These are phyloP conservation scores for Aphanomyces invadans DNA, from an alignment of 352 stramenopile species.

Conservation along the genomic window DNA sequence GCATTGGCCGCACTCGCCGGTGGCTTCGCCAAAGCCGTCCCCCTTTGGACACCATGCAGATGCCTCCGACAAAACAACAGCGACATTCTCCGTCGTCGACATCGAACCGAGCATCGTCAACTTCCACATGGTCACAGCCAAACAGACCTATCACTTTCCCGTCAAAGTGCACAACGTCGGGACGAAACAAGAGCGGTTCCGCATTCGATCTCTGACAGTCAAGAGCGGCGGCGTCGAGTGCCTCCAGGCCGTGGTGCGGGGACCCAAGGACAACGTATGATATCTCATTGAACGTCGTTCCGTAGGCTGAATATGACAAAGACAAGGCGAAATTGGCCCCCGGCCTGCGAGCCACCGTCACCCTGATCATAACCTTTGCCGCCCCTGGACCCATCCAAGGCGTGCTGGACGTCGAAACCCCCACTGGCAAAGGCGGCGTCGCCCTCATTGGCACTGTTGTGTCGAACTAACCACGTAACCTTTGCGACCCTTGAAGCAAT, in stretches of 20 bases:
- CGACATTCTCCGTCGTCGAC: background rate
- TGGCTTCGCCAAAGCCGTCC: background rate
- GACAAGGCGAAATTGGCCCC: conserved; percentile 46
- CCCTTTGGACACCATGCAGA: too few species aligned
- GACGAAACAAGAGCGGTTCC: conserved; percentile 56
- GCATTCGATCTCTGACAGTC: conserved; percentile 40
- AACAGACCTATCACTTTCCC: conserved; percentile 11
- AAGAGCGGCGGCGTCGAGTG: conserved; percentile 37
- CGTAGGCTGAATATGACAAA: conserved; percentile 42
- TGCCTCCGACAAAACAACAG: background rate
- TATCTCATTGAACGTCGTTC: background rate
- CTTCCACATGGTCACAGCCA: conserved; percentile 5
- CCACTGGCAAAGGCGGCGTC: conserved; percentile 8
- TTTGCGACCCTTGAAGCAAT: background rate
- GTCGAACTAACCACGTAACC: background rate
- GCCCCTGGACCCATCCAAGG: conserved; percentile 41
- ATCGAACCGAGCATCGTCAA: conserved; percentile 22
- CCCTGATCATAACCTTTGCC: conserved; percentile 52
- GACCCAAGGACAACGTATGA: background rate
- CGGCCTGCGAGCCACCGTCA: conserved; percentile 52
- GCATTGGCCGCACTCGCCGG: background rate
- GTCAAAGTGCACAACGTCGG: conserved; percentile 46
- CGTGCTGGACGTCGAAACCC: conserved; percentile 37
- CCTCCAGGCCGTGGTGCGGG: conserved; percentile 32
- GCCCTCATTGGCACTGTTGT: conserved; percentile 15